phyloP scores from a whole-genome alignment of 306 rosid species.

The Castanea sativa region DNA sequence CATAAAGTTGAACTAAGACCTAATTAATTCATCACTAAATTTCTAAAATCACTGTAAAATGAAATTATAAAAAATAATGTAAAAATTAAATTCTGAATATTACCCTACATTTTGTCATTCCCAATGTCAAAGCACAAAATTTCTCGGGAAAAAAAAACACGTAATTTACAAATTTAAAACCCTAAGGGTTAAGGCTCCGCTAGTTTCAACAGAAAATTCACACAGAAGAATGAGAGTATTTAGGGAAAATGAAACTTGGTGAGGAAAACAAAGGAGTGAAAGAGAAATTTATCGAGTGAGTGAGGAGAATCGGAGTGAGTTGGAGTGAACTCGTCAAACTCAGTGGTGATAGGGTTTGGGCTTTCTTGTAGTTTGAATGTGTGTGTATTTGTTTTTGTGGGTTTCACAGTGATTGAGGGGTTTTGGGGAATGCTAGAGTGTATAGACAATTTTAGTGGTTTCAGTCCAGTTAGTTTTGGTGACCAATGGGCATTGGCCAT shows the following conservation, averaged over 20 bases:
- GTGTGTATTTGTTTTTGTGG: background rate
- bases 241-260: no score
- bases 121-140: background rate
- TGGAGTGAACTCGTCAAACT: background rate
- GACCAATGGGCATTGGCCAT: background rate
- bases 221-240: background rate
- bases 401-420: background rate
- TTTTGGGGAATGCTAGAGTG: background rate
- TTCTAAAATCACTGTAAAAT: background rate
- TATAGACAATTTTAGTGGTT: background rate
- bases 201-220: background rate
- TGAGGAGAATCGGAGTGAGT: background rate
- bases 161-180: background rate
- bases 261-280: background rate
- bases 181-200: background rate
- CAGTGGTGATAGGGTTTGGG: background rate
- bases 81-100: background rate
- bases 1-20: background rate
- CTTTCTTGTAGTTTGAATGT: background rate
- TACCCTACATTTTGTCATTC: background rate
- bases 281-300: background rate
- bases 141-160: background rate
- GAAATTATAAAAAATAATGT: background rate
- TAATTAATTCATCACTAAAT: background rate
- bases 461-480: background rate